Percentiles rank a stretch among this genome's conserved stretches.
These are phyloP conservation scores for Lentinula edodes DNA, from an alignment of 768 basidiomycete genomes.

Conservation along the genomic window DNA sequence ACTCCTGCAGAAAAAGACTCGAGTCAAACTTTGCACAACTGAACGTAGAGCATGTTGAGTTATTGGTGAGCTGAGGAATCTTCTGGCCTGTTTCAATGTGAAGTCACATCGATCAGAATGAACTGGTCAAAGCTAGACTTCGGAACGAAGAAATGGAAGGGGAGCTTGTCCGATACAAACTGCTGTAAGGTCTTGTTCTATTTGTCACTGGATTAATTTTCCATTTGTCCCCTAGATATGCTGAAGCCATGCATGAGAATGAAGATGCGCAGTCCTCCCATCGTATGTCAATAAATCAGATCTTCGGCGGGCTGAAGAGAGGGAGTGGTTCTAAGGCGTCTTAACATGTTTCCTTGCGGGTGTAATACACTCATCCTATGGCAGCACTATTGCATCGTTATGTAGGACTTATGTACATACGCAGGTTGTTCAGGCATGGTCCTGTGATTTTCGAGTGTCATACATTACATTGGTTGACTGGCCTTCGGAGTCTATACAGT, in stretches of 20 bases:
- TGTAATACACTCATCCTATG: background rate
- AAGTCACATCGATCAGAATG: conserved; percentile 46
- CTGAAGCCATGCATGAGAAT: conserved; percentile 76
- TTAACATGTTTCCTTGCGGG: background rate
- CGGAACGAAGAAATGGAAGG: conserved; percentile 91
- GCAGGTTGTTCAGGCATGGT: too few relatives aligned
- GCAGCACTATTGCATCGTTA: too few relatives aligned
- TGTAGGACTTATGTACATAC: too few relatives aligned
- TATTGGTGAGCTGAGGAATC: conserved; percentile 43
- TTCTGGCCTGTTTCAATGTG: background rate
- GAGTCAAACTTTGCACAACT: conserved; percentile 76
- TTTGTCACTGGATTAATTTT: background rate
- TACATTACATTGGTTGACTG: too few relatives aligned
- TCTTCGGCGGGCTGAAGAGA: background rate
- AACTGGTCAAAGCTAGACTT: conserved; percentile 84
- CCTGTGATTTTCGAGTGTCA: too few relatives aligned
- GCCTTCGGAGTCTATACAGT: too few relatives aligned
- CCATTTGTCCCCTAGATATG: conserved; percentile 30
- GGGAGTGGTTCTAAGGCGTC: conserved; percentile 6
- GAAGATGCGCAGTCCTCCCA: conserved; percentile 66
- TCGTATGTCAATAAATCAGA: conserved; percentile 40
- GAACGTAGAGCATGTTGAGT: conserved; percentile 76
- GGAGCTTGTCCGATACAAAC: conserved; percentile 91
- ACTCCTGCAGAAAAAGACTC: conserved; percentile 61
- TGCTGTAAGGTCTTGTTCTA: conserved; percentile 51